phyloP scores from a whole-genome alignment of 2,329 filamentous ascomycete species.

The Gliomastix tumulicola region DNA sequence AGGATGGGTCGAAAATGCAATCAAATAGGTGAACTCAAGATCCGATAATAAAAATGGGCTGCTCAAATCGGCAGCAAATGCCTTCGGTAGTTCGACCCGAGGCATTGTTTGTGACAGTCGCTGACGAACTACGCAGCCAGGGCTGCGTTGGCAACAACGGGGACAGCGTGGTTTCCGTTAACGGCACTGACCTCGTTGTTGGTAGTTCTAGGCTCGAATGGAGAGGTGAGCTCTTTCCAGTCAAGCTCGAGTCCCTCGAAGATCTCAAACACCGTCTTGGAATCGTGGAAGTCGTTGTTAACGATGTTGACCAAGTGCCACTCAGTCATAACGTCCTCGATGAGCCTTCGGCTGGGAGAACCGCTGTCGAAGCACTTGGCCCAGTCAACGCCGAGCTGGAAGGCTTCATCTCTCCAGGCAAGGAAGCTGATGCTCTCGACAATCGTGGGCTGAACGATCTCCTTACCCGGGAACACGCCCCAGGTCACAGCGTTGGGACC shows the following conservation, averaged over 20 bases:
- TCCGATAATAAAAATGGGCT: no score
- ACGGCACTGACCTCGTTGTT: slow-evolving; percentile 6
- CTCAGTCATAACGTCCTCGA: slow-evolving; percentile 76
- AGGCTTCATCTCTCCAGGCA: slow-evolving; percentile 98
- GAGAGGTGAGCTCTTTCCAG: slow-evolving; percentile 46
- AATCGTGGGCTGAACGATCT: slow-evolving; percentile 99
- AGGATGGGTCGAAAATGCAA: no score
- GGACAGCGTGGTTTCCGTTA: slow-evolving; percentile 6
- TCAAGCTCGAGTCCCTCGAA: slow-evolving; percentile 70
- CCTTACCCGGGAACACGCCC: slow-evolving; percentile 98
- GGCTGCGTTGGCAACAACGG: background rate
- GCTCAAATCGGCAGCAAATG: no score
- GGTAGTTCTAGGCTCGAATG: slow-evolving; percentile 17
- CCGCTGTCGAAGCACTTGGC: slow-evolving; percentile 77
- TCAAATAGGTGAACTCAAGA: no score
- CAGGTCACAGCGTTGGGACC: slow-evolving; percentile 98
- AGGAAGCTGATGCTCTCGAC: slow-evolving; percentile 97
- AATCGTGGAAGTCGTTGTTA: slow-evolving; percentile 94
- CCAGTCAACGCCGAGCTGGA: slow-evolving; percentile 88
- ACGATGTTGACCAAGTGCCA: slow-evolving; percentile 98
- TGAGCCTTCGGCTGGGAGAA: slow-evolving; percentile 71
- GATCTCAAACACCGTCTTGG: slow-evolving; percentile 73
- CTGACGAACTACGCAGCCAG: background rate
- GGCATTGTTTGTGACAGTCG: no score
- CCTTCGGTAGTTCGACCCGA: no score